Base-by-base conservation (phyloP, 192 early-diverging fungal genomes). In the Backusella australiensis region DNA sequence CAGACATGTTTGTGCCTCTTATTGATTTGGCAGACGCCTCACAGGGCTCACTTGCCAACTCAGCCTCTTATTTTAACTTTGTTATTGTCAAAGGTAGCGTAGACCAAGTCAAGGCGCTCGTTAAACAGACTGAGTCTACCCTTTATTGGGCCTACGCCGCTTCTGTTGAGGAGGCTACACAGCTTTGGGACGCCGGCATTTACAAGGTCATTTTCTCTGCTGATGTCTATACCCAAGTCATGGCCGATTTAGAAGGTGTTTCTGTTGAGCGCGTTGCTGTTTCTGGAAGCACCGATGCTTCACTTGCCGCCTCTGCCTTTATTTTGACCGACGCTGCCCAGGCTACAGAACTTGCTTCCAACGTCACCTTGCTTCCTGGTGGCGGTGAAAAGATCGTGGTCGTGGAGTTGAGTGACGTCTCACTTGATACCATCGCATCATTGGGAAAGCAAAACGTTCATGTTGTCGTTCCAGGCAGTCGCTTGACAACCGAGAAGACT, bases 221-320 rank as follows among this genome's bases (percentile, higher is more conserved):
- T 23, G 67, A 76, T 36, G 77, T 79, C 32, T 83, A 81, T 75
- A 32, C 65, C 11, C 69, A 42, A 23, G 32, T 78, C 35, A 67
- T 70, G 12, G 70, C 80, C 8, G 83, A 80, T 17, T 83, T 83
- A 29, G 69, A 67, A 2, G 77, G 78, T 23, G 75, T 85, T 67
- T 77, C 84, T 56, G 72, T 77, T 44, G 83, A 88, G 34, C 83
- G 86, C 41, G 78, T 88, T 32, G 86, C 83, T 59, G 81, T 85
- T 23, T 29, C 75, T 56, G 46, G 74, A 2, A 41, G 46, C 15
- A 34, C 63, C 49, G 70, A 70, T 8, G 63, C 35, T 15, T 72
- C 83, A 19, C 68, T 77, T 36, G 38, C 56, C n/a, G 78, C 78
- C 26, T 83, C 85, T 21, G 69, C 74, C 26, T 78, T 79, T 44